These are phyloP conservation scores for Byssochlamys sp. DNA, from an alignment of 2,329 filamentous ascomycete genomes.

Conservation along the genomic window DNA sequence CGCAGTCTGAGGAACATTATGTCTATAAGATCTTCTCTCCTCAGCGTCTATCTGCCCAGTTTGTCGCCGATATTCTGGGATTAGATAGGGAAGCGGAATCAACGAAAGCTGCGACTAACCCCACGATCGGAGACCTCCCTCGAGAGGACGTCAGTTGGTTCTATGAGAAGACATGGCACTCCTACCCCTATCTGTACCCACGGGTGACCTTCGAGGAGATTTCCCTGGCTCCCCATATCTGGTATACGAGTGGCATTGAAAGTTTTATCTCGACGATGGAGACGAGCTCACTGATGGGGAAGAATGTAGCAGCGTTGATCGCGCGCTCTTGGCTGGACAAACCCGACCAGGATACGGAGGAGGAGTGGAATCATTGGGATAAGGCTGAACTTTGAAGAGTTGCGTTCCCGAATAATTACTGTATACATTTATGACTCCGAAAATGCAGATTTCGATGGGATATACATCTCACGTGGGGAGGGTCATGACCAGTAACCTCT, in stretches of 20 bases:
- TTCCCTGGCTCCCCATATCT: conserved; percentile 44
- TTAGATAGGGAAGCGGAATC: conserved; percentile 18
- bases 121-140: conserved; percentile 25
- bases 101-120: conserved; percentile 12
- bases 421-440: not conserved
- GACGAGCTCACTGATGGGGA: conserved; percentile 80
- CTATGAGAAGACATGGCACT: conserved; percentile 66
- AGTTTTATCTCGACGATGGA: conserved; percentile 97
- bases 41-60: conserved; percentile 35
- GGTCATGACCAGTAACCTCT: not conserved
- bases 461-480: not conserved
- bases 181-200: conserved; percentile 78
- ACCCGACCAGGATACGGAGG: not conserved
- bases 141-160: conserved; percentile 59
- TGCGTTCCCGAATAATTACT: not conserved
- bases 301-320: conserved; percentile 49
- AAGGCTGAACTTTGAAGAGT: not conserved
- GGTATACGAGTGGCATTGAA: conserved; percentile 65
- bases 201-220: conserved; percentile 79
- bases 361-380: not conserved
- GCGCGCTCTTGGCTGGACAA: conserved; percentile 43
- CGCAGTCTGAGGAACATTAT: conserved; percentile 36
- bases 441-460: not conserved
- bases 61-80: conserved; percentile 42
- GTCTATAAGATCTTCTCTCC: conserved; percentile 62